These are phyloP conservation scores for Hanseniaspora lindneri DNA, from an alignment of 805 yeast species.

Conservation along the genomic window DNA sequence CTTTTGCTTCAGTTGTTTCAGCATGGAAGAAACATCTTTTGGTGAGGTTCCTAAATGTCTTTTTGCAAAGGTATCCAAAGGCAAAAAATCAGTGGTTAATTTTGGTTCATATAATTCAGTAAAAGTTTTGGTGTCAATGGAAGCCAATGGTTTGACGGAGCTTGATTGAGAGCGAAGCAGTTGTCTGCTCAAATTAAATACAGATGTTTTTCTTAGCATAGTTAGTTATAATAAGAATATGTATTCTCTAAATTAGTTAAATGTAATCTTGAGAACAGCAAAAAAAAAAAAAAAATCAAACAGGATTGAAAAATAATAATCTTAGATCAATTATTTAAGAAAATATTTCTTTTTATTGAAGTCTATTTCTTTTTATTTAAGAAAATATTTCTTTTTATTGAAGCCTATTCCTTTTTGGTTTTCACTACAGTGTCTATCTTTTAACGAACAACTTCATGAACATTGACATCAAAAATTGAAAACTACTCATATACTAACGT, in stretches of 20 bases:
- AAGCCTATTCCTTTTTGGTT: too few species aligned
- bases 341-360: too few species aligned
- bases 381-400: too few species aligned
- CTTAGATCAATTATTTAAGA: too few species aligned
- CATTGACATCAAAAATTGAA: too few species aligned
- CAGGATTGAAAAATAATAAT: too few species aligned
- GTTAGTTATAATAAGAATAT: too few species aligned
- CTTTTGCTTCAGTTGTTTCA: constrained; percentile 47
- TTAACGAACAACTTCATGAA: too few species aligned
- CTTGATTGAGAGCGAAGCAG: constrained; percentile 19
- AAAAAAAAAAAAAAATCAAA: constrained; percentile 1
- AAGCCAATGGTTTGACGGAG: constrained; percentile 27
- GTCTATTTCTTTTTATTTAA: too few species aligned
- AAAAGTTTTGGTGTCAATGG: constrained; percentile 10
- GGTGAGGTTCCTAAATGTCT: constrained; percentile 84
- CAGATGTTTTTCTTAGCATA: constrained; percentile 14
- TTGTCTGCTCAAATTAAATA: not conserved
- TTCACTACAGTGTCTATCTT: too few species aligned
- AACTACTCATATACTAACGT: too few species aligned
- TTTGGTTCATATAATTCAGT: constrained; percentile 16
- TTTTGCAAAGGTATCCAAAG: constrained; percentile 70
- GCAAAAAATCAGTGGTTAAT: constrained; percentile 24
- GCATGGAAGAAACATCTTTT: constrained; percentile 51
- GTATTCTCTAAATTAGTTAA: too few species aligned
- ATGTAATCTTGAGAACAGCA: not conserved